Evolutionary conservation across 1,284 basidiomycete species (phyloP).

Genomic region (Phenoliferia sp.): DNA sequence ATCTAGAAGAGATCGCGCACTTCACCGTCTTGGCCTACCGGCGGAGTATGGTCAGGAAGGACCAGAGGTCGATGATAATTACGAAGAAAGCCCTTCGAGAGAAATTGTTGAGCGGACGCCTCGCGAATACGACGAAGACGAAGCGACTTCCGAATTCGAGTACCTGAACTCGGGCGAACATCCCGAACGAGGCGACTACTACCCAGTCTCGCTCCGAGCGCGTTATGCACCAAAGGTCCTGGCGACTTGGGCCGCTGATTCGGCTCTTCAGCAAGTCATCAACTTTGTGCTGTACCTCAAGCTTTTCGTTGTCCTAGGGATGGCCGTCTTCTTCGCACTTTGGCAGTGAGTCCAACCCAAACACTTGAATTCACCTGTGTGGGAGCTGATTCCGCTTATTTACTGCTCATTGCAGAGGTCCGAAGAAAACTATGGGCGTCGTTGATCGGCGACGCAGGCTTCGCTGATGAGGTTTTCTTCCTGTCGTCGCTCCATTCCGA

Average conservation of each 20-base stretch:
- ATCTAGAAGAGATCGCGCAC: constrained; percentile 11
- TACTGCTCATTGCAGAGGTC: neutral
- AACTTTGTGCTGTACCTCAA: constrained; percentile 19
- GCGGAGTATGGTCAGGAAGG: neutral
- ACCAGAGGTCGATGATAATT: neutral
- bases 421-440: neutral
- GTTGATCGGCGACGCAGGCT: neutral
- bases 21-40: constrained; percentile 12
- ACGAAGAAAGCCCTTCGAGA: neutral
- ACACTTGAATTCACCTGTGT: neutral
- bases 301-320: constrained; percentile 21
- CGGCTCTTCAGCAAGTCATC: constrained; percentile 16
- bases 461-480: too few species aligned
- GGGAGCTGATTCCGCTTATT: neutral
- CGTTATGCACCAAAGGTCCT: constrained; percentile 29
- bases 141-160: neutral
- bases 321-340: constrained; percentile 21
- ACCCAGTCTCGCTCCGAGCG: constrained; percentile 26
- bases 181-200: constrained; percentile 29
- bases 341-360: constrained; percentile 31
- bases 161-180: constrained; percentile 10
- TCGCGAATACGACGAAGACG: neutral
- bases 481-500: too few species aligned
- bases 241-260: constrained; percentile 13
- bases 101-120: neutral